Percentiles rank a stretch among this genome's conserved stretches.
Evolutionary conservation across 306 rosid genomes (phyloP).

Genomic region (Glycine soja): DNA sequence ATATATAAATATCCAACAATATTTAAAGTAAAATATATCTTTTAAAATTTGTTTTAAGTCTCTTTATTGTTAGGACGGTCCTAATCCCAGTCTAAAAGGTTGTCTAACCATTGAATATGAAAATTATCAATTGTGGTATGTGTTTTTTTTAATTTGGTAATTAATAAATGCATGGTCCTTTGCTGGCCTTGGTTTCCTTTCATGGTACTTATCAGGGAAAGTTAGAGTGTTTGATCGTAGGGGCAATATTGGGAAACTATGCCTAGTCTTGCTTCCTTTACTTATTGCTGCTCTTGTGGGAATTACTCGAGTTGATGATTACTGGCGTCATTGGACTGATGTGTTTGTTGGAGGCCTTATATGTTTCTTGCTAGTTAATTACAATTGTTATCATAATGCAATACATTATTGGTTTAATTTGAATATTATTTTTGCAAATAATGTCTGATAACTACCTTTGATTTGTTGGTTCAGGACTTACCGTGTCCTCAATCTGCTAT

Average conservation of each 20-base stretch:
- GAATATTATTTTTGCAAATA: neutral
- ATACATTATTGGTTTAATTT: neutral
- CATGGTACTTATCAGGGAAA: conserved; percentile 66
- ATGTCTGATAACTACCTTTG: neutral
- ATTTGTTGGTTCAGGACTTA: conserved; percentile 52
- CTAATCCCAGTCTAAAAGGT: neutral
- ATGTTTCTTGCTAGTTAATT: conserved; percentile 36
- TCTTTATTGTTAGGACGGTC: too few relatives aligned
- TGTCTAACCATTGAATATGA: neutral
- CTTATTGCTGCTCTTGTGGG: conserved; percentile 61
- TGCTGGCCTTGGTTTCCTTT: conserved; percentile 65
- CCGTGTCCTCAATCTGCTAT: conserved; percentile 51
- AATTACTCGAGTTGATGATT: conserved; percentile 61
- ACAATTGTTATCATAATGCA: neutral
- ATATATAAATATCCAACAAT: too few relatives aligned
- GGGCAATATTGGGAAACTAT: conserved; percentile 56
- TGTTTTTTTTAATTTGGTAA: conserved; percentile 23
- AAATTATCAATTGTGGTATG: neutral
- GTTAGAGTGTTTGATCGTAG: conserved; percentile 60
- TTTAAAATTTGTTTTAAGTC: too few relatives aligned
- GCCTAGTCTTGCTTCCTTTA: conserved; percentile 58
- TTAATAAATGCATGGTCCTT: conserved; percentile 58
- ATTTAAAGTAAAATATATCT: too few relatives aligned
- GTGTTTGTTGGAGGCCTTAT: conserved; percentile 59
- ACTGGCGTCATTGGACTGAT: conserved; percentile 74